These are phyloP conservation scores for Pulveroboletus frians DNA, from an alignment of 768 basidiomycete species.

Conservation along the genomic window DNA sequence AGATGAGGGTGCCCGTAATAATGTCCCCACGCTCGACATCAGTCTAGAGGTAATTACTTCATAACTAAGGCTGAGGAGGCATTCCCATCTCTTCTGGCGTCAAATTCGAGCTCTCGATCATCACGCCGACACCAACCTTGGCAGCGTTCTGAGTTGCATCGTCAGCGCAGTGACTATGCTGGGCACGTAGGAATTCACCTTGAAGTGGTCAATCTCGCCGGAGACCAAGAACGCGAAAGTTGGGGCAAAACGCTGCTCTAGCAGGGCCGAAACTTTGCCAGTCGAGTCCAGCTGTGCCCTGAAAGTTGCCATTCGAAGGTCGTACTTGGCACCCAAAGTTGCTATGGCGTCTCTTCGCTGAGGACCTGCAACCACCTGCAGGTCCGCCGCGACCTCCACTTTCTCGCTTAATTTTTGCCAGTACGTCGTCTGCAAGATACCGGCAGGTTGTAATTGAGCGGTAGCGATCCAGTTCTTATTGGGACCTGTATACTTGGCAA, in stretches of 20 bases:
- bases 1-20: conserved; percentile 17
- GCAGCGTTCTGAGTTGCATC: conserved; percentile 64
- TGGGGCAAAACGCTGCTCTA: conserved; percentile 95
- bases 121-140: conserved; percentile 94
- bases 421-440: conserved; percentile 86
- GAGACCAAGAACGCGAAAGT: conserved; percentile 91
- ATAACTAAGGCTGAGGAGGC: conserved; percentile 45
- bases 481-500: conserved; percentile 70
- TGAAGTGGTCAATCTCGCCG: conserved; percentile 98
- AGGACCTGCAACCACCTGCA: conserved; percentile 76
- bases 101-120: conserved; percentile 85
- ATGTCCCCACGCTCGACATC: conserved; percentile 17
- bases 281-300: conserved; percentile 91
- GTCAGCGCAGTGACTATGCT: neutral
- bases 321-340: conserved; percentile 94
- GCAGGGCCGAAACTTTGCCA: conserved; percentile 89
- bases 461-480: conserved; percentile 91
- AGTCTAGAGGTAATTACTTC: conserved; percentile 28
- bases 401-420: conserved; percentile 95
- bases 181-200: conserved; percentile 46
- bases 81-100: conserved; percentile 81
- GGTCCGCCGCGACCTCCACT: conserved; percentile 94
- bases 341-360: conserved; percentile 86
- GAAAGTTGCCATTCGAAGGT: conserved; percentile 90
- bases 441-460: conserved; percentile 76